Percentiles rank a stretch among this genome's conserved stretches.
phyloP scores from a whole-genome alignment of 2,329 filamentous ascomycete species.

The Pseudogymnoascus sp. region DNA sequence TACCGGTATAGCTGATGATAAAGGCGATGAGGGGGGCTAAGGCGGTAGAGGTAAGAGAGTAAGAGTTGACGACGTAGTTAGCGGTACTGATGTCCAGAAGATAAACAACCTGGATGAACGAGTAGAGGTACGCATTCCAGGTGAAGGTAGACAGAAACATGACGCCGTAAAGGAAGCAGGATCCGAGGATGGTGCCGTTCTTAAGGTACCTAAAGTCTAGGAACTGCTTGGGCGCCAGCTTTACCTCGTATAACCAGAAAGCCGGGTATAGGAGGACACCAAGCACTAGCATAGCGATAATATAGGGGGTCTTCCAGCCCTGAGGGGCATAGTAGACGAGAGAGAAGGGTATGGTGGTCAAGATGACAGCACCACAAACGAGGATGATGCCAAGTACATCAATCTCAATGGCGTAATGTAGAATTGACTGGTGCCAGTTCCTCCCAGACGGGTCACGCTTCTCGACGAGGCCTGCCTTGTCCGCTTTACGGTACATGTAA shows the following conservation, averaged over 20 bases:
- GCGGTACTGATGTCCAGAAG: slow-evolving; percentile 39
- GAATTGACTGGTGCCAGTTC: background rate
- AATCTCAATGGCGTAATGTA: background rate
- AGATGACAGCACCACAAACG: background rate
- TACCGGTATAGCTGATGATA: slow-evolving; percentile 39
- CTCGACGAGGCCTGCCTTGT: background rate
- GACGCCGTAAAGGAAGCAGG: slow-evolving; percentile 31
- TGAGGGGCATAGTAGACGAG: slow-evolving; percentile 8
- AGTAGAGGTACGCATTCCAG: slow-evolving; percentile 37
- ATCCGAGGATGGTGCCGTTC: slow-evolving; percentile 38
- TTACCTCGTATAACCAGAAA: slow-evolving; percentile 40
- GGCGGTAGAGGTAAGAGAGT: slow-evolving; percentile 41
- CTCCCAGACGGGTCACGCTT: background rate
- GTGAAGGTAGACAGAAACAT: slow-evolving; percentile 30
- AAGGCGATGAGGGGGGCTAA: slow-evolving; percentile 39
- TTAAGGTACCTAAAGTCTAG: slow-evolving; percentile 42
- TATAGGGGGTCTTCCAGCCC: slow-evolving; percentile 13
- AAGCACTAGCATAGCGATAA: slow-evolving; percentile 48
- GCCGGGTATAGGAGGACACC: slow-evolving; percentile 23
- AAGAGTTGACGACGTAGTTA: slow-evolving; percentile 40
- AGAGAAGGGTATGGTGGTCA: slow-evolving; percentile 2
- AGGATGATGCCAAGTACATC: slow-evolving; percentile 3
- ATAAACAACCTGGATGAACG: slow-evolving; percentile 45
- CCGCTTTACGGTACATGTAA: background rate
- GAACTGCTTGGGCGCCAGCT: slow-evolving; percentile 45